Base-by-base conservation (phyloP, 768 basidiomycete species). In the Boletus insuetus region DNA sequence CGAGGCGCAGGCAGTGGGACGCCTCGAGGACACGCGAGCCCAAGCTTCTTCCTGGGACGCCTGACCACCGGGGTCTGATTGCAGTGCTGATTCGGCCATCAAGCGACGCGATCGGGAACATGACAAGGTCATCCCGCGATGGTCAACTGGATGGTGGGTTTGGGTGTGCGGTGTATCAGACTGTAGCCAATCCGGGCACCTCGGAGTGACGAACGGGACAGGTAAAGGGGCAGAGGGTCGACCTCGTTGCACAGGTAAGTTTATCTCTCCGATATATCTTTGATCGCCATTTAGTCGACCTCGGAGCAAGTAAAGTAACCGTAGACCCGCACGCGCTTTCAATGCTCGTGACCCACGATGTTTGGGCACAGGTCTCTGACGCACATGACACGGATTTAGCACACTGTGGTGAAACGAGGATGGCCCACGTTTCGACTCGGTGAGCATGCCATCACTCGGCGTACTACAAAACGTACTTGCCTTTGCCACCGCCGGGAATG, bases 241-340 rank as follows among this genome's bases (percentile, higher is more conserved):
- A 8, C 40, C 49, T 46, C 35, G 26, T 46, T 38, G 49, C 35
- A 24, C n/a, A 2, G 56, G 9, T 22, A 22, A 32, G 57, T 16
- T 26, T 46, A 59, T 59, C 45, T 52, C 13, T 46, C 19, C 4
- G 56, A 26, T 22, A 13, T 58, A 42, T 52, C 56, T 38, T 17
- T 32, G 45, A 58, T 59, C 45, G 40, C 32, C 26, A 5, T 37
- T 40, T 22, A 19, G 49, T 32, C 20, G 24, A 34, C 35, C 39
- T 17, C 50, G 29, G 55, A 45, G 29, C 37, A 49, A 42, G 17
- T 52, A 26, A 41, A 58, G 37, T 38, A 42, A 24, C 35, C 55
- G 31, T 16, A 38, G 29, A 29, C 29, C 35, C 2, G 31, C 2
- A 3, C 34, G 24, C 5, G 6, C 29, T 13, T 6, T 42, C 19